These are phyloP conservation scores for Kwoniella shivajii DNA, from an alignment of 1,284 basidiomycete species.

Conservation along the genomic window DNA sequence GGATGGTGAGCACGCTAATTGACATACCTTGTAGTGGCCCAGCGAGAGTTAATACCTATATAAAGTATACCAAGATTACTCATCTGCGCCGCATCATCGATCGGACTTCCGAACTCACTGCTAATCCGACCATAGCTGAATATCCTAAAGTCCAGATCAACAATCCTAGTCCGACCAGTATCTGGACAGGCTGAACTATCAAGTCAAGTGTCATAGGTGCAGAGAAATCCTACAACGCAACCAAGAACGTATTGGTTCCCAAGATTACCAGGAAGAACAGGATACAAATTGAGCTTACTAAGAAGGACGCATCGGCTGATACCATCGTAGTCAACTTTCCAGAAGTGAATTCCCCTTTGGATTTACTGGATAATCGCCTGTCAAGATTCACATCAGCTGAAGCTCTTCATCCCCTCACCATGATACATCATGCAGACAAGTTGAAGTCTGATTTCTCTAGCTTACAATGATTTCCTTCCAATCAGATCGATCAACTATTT, in stretches of 20 bases:
- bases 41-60: conserved; percentile 22
- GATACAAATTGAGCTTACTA: no score
- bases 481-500: conserved; percentile 22
- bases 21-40: conserved; percentile 27
- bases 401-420: background rate
- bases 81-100: no score
- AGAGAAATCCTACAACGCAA: conserved; percentile 15
- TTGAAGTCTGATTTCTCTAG: no score
- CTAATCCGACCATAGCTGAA: conserved; percentile 36
- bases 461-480: conserved; percentile 23
- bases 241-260: no score
- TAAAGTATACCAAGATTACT: no score
- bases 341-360: conserved; percentile 16
- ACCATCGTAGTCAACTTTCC: conserved; percentile 67
- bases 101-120: conserved; percentile 65
- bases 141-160: conserved; percentile 60
- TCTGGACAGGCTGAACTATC: conserved; percentile 58
- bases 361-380: conserved; percentile 18
- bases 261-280: no score
- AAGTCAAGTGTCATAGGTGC: conserved; percentile 51
- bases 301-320: conserved; percentile 62
- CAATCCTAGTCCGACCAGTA: conserved; percentile 66
- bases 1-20: no score
- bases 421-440: no score
- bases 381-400: conserved; percentile 56